Conservation (phyloP, 805 yeast species). For the Yarrowia alimentaria region DNA sequence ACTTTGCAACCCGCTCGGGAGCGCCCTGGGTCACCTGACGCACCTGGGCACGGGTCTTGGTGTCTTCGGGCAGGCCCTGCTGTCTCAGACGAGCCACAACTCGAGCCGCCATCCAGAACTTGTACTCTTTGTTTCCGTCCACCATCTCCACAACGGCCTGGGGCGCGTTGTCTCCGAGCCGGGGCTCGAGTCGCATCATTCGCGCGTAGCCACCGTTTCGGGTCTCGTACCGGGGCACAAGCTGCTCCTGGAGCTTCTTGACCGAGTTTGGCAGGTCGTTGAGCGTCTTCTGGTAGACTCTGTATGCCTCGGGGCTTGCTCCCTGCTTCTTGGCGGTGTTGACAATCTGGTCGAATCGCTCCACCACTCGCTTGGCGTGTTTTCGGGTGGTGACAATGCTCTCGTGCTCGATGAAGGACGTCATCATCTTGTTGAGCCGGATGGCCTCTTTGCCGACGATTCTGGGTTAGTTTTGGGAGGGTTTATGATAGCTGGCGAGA, state of each 20-base stretch:
- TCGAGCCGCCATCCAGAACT: conserved; percentile 75
- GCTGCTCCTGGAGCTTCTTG: conserved; percentile 65
- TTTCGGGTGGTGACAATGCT: conserved; percentile 70
- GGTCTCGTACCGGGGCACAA: conserved; percentile 59
- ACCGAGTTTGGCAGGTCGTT: conserved; percentile 51
- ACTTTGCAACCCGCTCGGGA: conserved; percentile 52
- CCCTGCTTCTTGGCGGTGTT: conserved; percentile 51
- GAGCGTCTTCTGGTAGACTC: conserved; percentile 42
- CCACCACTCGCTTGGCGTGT: conserved; percentile 68
- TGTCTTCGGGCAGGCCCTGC: conserved; percentile 55
- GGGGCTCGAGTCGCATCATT: conserved; percentile 75
- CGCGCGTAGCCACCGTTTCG: conserved; percentile 85
- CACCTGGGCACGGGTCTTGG: conserved; percentile 57
- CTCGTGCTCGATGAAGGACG: conserved; percentile 68
- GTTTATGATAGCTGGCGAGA: no score
- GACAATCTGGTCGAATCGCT: conserved; percentile 61
- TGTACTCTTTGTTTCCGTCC: conserved; percentile 68
- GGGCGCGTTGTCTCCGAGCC: conserved; percentile 86
- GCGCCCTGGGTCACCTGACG: conserved; percentile 49
- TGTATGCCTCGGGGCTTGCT: conserved; percentile 30
- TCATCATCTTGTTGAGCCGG: conserved; percentile 52
- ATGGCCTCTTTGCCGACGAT: conserved; percentile 24
- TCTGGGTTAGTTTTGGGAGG: conserved; percentile 21
- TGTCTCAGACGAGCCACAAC: conserved; percentile 75
- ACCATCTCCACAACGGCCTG: conserved; percentile 86